Evolutionary conservation across 2,329 filamentous ascomycete genomes (phyloP).

Genomic region (Exophiala aquamarina): DNA sequence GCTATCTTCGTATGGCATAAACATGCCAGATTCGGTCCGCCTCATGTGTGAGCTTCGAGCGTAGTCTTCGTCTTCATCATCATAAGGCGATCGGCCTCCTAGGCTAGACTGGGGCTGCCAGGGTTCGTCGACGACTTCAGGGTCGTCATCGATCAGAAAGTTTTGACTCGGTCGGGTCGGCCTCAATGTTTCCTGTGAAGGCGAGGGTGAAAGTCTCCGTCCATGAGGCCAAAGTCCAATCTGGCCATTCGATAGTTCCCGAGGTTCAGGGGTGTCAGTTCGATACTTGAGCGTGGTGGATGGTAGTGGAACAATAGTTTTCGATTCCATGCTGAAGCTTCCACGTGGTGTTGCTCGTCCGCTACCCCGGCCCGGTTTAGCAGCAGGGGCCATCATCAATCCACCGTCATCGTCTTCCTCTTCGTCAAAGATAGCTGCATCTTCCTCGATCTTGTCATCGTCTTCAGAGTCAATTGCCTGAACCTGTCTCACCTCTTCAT

Average conservation of each 20-base stretch:
- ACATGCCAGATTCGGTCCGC: slow-evolving; percentile 82
- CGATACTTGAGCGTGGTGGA: slow-evolving; percentile 85
- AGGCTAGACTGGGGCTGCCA: slow-evolving; percentile 40
- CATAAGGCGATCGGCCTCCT: slow-evolving; percentile 20
- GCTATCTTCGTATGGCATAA: slow-evolving; percentile 75
- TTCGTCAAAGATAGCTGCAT: slow-evolving; percentile 42
- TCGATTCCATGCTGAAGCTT: slow-evolving; percentile 64
- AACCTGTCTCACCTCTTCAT: slow-evolving; percentile 92
- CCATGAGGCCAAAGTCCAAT: slow-evolving; percentile 45
- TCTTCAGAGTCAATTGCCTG: slow-evolving; percentile 89
- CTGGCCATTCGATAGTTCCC: slow-evolving; percentile 31
- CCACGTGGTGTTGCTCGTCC: slow-evolving; percentile 55
- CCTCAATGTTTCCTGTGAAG: slow-evolving; percentile 78
- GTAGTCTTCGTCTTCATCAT: slow-evolving; percentile 54
- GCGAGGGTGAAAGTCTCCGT: slow-evolving; percentile 63
- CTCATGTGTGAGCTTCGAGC: slow-evolving; percentile 62
- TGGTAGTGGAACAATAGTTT: slow-evolving; percentile 83
- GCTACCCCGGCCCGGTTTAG: slow-evolving; percentile 51
- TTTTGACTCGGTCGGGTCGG: slow-evolving; percentile 67
- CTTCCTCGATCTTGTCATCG: slow-evolving; percentile 66
- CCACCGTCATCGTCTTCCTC: slow-evolving; percentile 69
- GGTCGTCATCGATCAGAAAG: slow-evolving; percentile 64
- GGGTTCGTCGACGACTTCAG: slow-evolving; percentile 48
- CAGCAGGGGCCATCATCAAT: slow-evolving; percentile 75
- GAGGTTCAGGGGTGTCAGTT: slow-evolving; percentile 69